Conservation (phyloP, 768 basidiomycete genomes). For the Inosperma sp. region DNA sequence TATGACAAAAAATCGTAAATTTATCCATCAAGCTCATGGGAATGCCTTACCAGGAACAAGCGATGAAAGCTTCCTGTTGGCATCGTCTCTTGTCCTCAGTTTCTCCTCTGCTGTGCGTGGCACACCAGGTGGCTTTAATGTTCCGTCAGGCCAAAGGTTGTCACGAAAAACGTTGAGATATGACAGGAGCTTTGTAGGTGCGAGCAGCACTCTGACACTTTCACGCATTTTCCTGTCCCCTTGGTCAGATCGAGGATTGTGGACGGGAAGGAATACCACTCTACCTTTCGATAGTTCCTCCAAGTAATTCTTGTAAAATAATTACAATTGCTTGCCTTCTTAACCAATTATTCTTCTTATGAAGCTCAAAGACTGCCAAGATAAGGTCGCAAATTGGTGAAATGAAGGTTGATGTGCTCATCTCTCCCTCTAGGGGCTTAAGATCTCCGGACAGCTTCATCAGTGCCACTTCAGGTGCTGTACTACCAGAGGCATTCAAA, state of each 20-base stretch:
- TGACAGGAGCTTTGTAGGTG: constrained; percentile 65
- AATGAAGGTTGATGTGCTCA: constrained; percentile 83
- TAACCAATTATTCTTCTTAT: constrained; percentile 96
- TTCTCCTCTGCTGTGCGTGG: constrained; percentile 84
- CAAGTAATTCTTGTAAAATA: constrained; percentile 92
- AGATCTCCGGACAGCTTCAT: constrained; percentile 72
- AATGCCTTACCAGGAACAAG: constrained; percentile 75
- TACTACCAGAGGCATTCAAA: constrained; percentile 63
- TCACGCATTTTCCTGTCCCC: constrained; percentile 79
- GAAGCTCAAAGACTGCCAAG: constrained; percentile 89
- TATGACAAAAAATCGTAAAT: constrained; percentile 1
- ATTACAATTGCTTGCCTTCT: constrained; percentile 93
- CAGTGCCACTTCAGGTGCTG: constrained; percentile 61
- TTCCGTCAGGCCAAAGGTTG: constrained; percentile 82
- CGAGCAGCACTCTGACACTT: constrained; percentile 56
- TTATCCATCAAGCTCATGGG: background rate
- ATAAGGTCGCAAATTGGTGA: constrained; percentile 92
- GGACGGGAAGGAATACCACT: constrained; percentile 20
- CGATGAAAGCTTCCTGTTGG: constrained; percentile 84
- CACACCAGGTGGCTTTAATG: constrained; percentile 50
- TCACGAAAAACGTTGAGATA: constrained; percentile 67
- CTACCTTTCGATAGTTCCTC: constrained; percentile 95
- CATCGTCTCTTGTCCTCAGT: constrained; percentile 73
- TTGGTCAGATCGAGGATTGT: constrained; percentile 1
- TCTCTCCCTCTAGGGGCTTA: constrained; percentile 82